Percentiles rank a stretch among this genome's conserved stretches.
phyloP scores from a whole-genome alignment of 2,329 filamentous ascomycete species.

The Cladosporium sp. region DNA sequence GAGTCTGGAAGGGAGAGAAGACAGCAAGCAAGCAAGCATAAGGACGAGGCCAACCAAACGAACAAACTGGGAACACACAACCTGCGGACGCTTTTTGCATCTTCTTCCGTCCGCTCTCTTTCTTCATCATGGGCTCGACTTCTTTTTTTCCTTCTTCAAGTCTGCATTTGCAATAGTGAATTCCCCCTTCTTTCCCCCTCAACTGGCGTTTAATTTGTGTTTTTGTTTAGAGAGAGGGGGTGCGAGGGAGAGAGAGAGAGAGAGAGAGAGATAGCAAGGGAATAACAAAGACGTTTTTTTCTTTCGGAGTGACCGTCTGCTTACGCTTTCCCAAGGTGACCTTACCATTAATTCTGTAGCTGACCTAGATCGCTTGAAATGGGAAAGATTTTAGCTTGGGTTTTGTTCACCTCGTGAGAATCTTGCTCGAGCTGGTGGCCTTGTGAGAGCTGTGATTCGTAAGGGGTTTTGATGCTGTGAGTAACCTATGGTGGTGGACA shows the following conservation, averaged over 20 bases:
- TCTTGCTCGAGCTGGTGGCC: no score
- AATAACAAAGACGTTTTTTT: neutral
- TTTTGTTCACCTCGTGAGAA: no score
- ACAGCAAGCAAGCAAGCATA: neutral
- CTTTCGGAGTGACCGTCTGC: neutral
- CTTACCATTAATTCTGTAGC: neutral
- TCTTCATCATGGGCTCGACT: conserved; percentile 3
- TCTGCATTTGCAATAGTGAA: conserved; percentile 16
- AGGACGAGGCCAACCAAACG: neutral
- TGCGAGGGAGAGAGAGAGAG: neutral
- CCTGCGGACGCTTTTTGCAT: neutral
- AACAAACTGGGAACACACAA: neutral
- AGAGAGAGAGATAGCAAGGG: neutral
- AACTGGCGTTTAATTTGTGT: conserved; percentile 7
- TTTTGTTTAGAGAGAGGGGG: conserved; percentile 7
- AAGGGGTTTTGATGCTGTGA: neutral
- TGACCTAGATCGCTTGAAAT: neutral
- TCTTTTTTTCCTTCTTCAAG: neutral
- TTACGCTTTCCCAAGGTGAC: neutral
- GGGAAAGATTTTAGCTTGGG: neutral
- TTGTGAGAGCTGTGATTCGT: no score
- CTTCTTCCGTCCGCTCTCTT: neutral
- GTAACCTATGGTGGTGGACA: no score
- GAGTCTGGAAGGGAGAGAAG: neutral
- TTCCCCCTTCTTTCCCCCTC: neutral